These are phyloP conservation scores for Yarrowia sp. DNA, from an alignment of 805 yeast genomes.

Conservation along the genomic window DNA sequence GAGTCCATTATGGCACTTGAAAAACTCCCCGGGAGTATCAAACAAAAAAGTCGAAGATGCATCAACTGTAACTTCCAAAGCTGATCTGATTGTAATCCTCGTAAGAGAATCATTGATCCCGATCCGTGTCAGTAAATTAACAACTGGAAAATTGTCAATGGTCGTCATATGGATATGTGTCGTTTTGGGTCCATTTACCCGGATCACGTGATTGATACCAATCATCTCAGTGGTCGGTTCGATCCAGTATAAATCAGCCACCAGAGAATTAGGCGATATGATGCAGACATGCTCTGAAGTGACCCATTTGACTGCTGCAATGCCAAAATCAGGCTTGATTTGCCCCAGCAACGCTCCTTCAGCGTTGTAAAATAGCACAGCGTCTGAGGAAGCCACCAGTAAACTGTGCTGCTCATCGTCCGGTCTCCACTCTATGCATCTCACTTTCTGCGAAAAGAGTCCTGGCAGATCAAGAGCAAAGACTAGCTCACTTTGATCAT, in stretches of 20 bases:
- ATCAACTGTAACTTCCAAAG: conserved; percentile 7
- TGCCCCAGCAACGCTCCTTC: conserved; percentile 7
- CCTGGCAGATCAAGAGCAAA: conserved; percentile 16
- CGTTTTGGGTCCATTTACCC: conserved; percentile 12
- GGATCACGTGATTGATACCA: conserved; percentile 18
- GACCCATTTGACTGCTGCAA: conserved; percentile 18
- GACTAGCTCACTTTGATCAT: neutral
- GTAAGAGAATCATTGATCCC: conserved; percentile 1
- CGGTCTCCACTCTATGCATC: conserved; percentile 17
- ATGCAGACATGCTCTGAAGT: neutral
- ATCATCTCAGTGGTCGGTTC: neutral
- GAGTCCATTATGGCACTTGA: conserved; percentile 2
- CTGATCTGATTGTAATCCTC: neutral
- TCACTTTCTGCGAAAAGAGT: neutral
- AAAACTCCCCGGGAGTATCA: conserved; percentile 2
- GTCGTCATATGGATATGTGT: neutral
- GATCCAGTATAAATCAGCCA: conserved; percentile 14
- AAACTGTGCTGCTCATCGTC: neutral
- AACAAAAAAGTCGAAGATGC: conserved; percentile 1
- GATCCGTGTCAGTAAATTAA: conserved; percentile 5
- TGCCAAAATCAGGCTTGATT: conserved; percentile 9
- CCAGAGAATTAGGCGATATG: neutral
- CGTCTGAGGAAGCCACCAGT: neutral
- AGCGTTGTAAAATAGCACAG: neutral
- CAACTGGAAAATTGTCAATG: conserved; percentile 14